Conservation (phyloP, 2,329 filamentous ascomycete species). For the Xylariaceae sp. region DNA sequence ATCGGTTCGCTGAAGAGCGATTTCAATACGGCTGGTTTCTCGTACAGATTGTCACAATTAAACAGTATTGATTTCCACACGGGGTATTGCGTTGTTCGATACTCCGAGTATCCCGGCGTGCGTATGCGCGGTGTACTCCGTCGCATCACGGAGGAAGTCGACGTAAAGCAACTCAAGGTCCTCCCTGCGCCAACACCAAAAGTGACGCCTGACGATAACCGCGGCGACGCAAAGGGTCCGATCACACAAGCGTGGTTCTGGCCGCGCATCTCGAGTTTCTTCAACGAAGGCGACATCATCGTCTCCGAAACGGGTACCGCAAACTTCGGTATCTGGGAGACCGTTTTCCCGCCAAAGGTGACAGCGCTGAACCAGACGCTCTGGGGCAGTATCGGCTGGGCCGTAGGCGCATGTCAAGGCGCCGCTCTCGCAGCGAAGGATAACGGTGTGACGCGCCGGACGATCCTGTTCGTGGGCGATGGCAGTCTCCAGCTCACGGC, state of each 20-base stretch:
- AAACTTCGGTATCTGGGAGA: constrained; percentile 85
- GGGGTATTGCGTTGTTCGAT: constrained; percentile 65
- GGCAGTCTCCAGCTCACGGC: constrained; percentile 80
- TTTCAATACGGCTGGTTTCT: constrained; percentile 80
- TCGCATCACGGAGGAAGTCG: constrained; percentile 59
- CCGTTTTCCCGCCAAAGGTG: constrained; percentile 71
- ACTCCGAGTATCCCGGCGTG: constrained; percentile 72
- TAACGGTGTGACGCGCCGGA: constrained; percentile 50
- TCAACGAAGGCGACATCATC: constrained; percentile 68
- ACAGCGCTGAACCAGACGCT: constrained; percentile 75
- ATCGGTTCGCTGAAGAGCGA: constrained; percentile 65
- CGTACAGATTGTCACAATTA: constrained; percentile 69
- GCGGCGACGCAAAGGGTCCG: constrained; percentile 30
- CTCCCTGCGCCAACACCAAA: constrained; percentile 48
- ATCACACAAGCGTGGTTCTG: constrained; percentile 74
- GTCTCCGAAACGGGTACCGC: constrained; percentile 84
- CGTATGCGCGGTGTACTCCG: constrained; percentile 72
- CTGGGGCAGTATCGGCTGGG: constrained; percentile 62
- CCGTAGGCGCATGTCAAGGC: constrained; percentile 53
- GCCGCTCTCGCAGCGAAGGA: constrained; percentile 73
- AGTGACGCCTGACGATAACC: constrained; percentile 40
- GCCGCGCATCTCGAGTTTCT: constrained; percentile 68
- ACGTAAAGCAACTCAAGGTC: constrained; percentile 53
- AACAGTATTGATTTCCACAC: constrained; percentile 79
- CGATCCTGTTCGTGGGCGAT: constrained; percentile 83